Base-by-base conservation (phyloP, 1,139 yeast species). In the Candida sp. region DNA sequence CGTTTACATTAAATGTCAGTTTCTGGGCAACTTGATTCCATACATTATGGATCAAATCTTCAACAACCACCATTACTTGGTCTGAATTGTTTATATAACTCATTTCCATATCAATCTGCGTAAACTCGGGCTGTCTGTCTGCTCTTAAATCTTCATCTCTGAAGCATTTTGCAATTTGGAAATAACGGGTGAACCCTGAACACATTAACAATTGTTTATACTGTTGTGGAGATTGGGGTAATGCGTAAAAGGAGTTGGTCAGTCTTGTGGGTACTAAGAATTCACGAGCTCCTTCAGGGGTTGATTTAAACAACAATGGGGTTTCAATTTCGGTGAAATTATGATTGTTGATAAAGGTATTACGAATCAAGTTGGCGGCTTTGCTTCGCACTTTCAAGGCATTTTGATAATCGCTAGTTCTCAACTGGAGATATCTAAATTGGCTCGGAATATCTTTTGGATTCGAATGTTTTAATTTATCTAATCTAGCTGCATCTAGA, bases 271-370 rank as follows among this genome's bases (percentile, higher is more conserved):
- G 99, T 0, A 93, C 98, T 43, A 95, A 65, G 58, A 93, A 93
- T 63, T 93, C 99, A 35, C 96, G 73, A 1, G 99, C 99, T 8
- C 99, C 99, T 64, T 93, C 99, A 0, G 99, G 99, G 0, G 99
- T 93, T 1, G 97, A 87, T 59, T 93, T 91, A 72, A 93, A 93
- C 27, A 93, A 66, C 11, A 91, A 62, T 0, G 99, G 99, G 0
- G 99, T 93, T 58, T 93, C 99, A 35, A 95, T 77, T 57, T 93
- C 99, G 0, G 79, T 77, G 61, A 93, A 93, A 8, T 68, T 70
- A 41, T 73, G 75, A 12, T 63, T 60, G 4, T 66, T 58, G 3
- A 58, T 51, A 30, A 93, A 69, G 0, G 68, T 64, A 0, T 66
- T 53, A 39, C 97, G 71, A 4, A 87, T 73, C 5, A 72, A 54